Conservation (phyloP, 768 basidiomycete genomes). For the Trametes elegans region DNA sequence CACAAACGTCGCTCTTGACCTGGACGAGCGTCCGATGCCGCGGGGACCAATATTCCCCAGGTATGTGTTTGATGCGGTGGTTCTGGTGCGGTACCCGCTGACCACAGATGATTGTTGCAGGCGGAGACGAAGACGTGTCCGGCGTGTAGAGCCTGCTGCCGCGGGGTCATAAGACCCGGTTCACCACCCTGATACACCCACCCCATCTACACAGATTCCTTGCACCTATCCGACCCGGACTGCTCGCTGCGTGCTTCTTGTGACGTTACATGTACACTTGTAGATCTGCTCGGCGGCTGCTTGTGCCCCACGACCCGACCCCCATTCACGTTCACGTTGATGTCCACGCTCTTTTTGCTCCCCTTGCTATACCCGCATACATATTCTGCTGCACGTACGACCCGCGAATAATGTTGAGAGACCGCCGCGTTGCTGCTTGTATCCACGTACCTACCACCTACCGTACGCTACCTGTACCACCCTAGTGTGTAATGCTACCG, state of each 20-base stretch:
- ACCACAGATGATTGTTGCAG: background rate
- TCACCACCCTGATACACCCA: background rate
- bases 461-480: conserved; percentile 1
- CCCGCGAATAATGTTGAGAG: background rate
- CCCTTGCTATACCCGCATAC: conserved; percentile 7
- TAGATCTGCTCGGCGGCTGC: no score
- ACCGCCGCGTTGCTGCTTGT: background rate
- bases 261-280: no score
- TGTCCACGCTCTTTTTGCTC: background rate
- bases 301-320: no score
- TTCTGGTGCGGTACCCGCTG: background rate
- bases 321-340: background rate
- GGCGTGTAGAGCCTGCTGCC: conserved; percentile 1
- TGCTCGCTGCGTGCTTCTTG: no score
- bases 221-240: no score
- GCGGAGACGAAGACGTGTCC: conserved; percentile 11
- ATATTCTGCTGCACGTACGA: background rate
- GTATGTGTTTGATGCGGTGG: conserved; percentile 38
- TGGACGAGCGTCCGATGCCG: conserved; percentile 92
- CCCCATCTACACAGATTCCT: background rate
- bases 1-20: conserved; percentile 85
- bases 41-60: conserved; percentile 83
- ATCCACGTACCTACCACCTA: background rate
- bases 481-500: conserved; percentile 3
- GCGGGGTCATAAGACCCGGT: background rate